phyloP scores from a whole-genome alignment of 331 rosid genomes.

The Dryas integrifolia region DNA sequence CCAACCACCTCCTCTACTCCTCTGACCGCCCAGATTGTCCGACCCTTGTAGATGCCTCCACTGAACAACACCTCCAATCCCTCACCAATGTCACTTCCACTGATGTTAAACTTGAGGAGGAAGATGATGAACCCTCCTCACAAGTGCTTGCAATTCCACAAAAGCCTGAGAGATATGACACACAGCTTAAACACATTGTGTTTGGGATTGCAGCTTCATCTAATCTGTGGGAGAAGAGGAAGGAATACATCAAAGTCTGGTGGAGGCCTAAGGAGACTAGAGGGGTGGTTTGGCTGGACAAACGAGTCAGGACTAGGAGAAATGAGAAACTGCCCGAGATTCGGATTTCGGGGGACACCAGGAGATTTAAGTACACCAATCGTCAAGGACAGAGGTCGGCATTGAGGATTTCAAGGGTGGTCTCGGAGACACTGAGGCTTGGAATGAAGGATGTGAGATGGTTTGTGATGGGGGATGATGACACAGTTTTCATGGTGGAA shows the following conservation, averaged over 20 bases:
- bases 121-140: conserved; percentile 1
- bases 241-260: conserved; percentile 81
- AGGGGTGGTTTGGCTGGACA: conserved; percentile 84
- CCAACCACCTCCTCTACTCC: conserved; percentile 46
- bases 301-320: conserved; percentile 25
- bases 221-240: conserved; percentile 58
- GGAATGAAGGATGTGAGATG: conserved; percentile 90
- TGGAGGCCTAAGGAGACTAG: conserved; percentile 78
- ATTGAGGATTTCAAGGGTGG: conserved; percentile 74
- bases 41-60: conserved; percentile 23
- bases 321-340: conserved; percentile 65
- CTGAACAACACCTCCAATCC: conserved; percentile 27
- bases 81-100: conserved; percentile 34
- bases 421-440: conserved; percentile 72
- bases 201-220: conserved; percentile 89
- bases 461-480: conserved; percentile 97
- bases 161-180: conserved; percentile 33
- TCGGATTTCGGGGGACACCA: conserved; percentile 55
- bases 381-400: conserved; percentile 79
- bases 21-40: conserved; percentile 41
- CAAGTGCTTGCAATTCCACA: conserved; percentile 22
- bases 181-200: conserved; percentile 62
- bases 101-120: not conserved
- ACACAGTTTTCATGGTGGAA: conserved; percentile 74
- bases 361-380: conserved; percentile 55